phyloP scores from a whole-genome alignment of 169 alveolate species.

The Plasmodium gallinaceum region DNA sequence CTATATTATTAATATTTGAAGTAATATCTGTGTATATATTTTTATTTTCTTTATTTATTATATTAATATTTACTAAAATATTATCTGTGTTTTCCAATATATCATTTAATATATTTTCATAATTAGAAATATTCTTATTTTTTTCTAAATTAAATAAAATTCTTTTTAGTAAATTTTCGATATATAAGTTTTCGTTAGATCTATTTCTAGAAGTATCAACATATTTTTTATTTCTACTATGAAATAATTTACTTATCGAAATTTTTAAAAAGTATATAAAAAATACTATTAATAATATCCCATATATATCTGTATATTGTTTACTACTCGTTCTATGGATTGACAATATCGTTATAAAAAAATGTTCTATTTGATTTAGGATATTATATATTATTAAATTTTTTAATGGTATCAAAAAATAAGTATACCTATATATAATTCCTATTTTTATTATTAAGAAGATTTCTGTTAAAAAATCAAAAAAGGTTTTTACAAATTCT shows the following conservation, averaged over 20 bases:
- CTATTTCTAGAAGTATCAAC: conserved; percentile 2
- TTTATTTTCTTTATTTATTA: conserved; percentile 54
- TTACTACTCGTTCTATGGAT: conserved; percentile 31
- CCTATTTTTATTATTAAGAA: conserved; percentile 26
- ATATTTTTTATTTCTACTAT: not conserved
- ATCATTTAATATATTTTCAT: conserved; percentile 21
- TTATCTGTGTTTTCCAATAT: conserved; percentile 37
- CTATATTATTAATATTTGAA: conserved; percentile 49
- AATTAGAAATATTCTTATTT: not conserved
- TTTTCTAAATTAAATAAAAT: conserved; percentile 32
- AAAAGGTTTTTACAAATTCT: conserved; percentile 26
- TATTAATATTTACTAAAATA: conserved; percentile 15
- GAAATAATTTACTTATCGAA: not conserved
- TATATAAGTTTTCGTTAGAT: conserved; percentile 16
- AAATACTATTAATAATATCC: conserved; percentile 7
- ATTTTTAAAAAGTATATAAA: conserved; percentile 5
- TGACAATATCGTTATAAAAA: conserved; percentile 12
- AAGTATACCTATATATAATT: conserved; percentile 17
- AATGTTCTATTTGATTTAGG: conserved; percentile 13
- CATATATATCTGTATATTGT: conserved; percentile 31
- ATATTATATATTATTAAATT: conserved; percentile 20
- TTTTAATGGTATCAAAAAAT: conserved; percentile 33
- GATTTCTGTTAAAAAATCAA: conserved; percentile 32
- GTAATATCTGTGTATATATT: conserved; percentile 48
- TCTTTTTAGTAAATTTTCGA: conserved; percentile 42